Evolutionary conservation across 768 basidiomycete species (phyloP).

Genomic region (Hygrophorus russula): DNA sequence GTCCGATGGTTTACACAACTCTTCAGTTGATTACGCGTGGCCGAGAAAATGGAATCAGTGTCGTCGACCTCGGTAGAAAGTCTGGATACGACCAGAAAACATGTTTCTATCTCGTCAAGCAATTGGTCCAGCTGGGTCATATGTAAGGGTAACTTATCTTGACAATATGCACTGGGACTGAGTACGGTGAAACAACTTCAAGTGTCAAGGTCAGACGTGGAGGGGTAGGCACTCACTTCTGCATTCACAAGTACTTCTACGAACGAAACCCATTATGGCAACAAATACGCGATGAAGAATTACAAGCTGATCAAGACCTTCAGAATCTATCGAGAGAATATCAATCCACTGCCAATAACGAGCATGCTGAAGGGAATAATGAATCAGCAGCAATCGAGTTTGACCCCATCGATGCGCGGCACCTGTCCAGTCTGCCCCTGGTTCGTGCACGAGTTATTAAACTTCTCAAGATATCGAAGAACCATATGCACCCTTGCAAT

Average conservation of each 20-base stretch:
- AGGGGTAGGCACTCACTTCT: conserved; percentile 66
- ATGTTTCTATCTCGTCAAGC: conserved; percentile 76
- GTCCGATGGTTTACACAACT: conserved; percentile 75
- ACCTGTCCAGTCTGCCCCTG: conserved; percentile 65
- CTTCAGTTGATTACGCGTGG: conserved; percentile 80
- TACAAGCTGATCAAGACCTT: conserved; percentile 26
- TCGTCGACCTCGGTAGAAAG: conserved; percentile 64
- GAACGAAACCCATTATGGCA: conserved; percentile 69
- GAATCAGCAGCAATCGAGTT: conserved; percentile 34
- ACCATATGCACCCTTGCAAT: conserved; percentile 58
- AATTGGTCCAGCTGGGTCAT: conserved; percentile 60
- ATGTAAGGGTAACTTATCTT: conserved; percentile 36
- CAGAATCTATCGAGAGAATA: conserved; percentile 4
- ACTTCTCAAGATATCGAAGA: conserved; percentile 58
- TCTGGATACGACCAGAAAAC: conserved; percentile 85
- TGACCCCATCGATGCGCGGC: conserved; percentile 65
- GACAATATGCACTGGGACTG: neutral
- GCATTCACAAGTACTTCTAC: conserved; percentile 79
- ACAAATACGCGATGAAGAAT: conserved; percentile 62
- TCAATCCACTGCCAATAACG: conserved; percentile 11
- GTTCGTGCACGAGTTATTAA: conserved; percentile 62
- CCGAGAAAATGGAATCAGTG: conserved; percentile 65
- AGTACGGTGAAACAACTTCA: conserved; percentile 3
- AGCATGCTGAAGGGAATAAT: conserved; percentile 21
- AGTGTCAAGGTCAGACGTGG: conserved; percentile 72